Evolutionary conservation across 345 rosid species (phyloP), one percentile per base, ranked within the genome.

Genomic region (Kandelia obovata): DNA sequence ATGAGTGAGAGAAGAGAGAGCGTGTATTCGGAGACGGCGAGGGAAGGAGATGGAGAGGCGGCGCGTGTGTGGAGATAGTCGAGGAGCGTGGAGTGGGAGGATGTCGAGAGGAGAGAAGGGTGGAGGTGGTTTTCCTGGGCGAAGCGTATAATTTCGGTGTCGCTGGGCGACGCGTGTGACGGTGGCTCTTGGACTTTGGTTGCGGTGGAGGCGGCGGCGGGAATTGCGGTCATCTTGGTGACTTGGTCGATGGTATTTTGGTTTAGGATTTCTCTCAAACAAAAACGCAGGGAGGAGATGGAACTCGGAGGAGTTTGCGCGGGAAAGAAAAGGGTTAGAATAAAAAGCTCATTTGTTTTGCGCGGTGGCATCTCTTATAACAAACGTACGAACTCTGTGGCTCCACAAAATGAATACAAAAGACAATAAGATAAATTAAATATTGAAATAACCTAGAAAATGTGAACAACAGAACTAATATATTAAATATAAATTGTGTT

Each of bases 1-100:
- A 91, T 76, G 73, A 91, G 80, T 20, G 89, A 86, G 27, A 91
- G 82, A 20, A 89, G 88, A 69, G 96, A 73, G 58, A 79, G 52
- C 0, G 79, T 69, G 70, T 91, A 91, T 25, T 91, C 92, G 49
- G 83, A 80, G 27, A 85, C 84, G 28, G 89, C 75, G 46, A 71
- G 68, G 11, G 97, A 89, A 32, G 96, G 79, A 6, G 82, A 75
- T 2, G 84, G 81, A 53, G 85, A 79, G 65, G 78, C 74, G 55
- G 89, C 75, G 71, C 96, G 93, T 28, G 83, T 65, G 28, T 77
- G 71, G 63, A 90, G 90, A 68, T 78, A 79, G 46, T 84, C 79
- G 71, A 90, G 64, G 75, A 87, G 84, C 30, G 82, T 32, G 43
- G 79, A 16, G 75, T 82, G 84, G 56, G 87, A 86, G 52, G 80